phyloP scores from a whole-genome alignment of 2,329 filamentous ascomycete genomes.

The Paracamarosporium sp. region DNA sequence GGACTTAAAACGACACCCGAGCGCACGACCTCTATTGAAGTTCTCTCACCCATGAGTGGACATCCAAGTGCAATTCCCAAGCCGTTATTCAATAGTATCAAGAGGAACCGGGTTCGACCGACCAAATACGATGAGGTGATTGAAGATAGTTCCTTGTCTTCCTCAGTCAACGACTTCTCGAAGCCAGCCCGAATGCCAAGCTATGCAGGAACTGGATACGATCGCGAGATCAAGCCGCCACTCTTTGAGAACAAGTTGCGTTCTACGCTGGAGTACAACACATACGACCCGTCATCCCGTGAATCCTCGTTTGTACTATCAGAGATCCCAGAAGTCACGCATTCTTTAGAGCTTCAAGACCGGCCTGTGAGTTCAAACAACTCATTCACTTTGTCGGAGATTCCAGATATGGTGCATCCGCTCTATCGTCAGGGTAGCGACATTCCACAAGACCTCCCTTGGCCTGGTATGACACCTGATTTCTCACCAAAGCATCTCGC shows the following conservation, averaged over 20 bases:
- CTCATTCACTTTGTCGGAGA: not conserved
- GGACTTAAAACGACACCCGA: not conserved
- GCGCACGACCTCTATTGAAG: not conserved
- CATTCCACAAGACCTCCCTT: not conserved
- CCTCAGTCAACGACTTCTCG: not conserved
- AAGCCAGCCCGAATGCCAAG: conserved; percentile 23
- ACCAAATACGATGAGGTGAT: not conserved
- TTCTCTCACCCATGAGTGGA: conserved; percentile 20
- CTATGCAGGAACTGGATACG: conserved; percentile 32
- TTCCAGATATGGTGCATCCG: not conserved
- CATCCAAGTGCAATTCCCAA: conserved; percentile 27
- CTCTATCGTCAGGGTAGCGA: not conserved
- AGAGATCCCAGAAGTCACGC: not conserved
- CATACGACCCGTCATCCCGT: not conserved
- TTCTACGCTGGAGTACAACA: conserved; percentile 2
- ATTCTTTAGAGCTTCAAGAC: not conserved
- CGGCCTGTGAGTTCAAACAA: not conserved
- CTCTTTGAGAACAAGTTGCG: conserved; percentile 7
- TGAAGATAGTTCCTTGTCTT: not conserved
- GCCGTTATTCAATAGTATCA: conserved; percentile 12
- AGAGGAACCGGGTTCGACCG: not conserved
- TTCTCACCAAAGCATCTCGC: not conserved
- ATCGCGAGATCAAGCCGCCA: conserved; percentile 17
- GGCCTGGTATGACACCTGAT: conserved; percentile 3
- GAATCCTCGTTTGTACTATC: conserved; percentile 5